Base-by-base conservation (phyloP, 2,329 filamentous ascomycete species). In the Tolypocladium tundrense region DNA sequence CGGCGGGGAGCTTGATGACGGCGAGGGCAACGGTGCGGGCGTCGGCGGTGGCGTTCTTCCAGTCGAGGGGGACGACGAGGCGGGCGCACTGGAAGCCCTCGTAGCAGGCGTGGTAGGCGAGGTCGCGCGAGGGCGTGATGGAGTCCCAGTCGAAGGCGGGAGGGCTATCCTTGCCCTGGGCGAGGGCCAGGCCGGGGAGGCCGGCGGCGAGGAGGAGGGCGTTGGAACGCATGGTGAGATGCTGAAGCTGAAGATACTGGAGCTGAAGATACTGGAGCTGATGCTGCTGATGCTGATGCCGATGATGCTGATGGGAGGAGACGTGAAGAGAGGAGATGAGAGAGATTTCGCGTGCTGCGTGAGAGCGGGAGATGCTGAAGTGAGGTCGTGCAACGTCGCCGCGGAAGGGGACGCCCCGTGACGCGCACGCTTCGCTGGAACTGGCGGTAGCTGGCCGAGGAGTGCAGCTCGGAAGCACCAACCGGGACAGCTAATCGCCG, bases 11-110 rank as follows among this genome's bases (percentile, higher is more conserved):
- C 58, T 72, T 73, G 53, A 73, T 65, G 59, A 79, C 68, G 58
- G 77, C 76, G 40, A 80, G 65, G 8, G 70, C 68, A 19, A 73
- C 69, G 0, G 65, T 69, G 54, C 67, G 62, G 4, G 61, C 61
- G 43, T 69, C 67, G n/a, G 62, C 67, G 16, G 61, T 41, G 14
- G 60, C 51, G 59, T 72, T 63, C 5, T 64, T 66, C 73, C 74
- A 79, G 66, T 79, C 71, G 37, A 79, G 69, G 0, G 76, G 76
- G 6, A 79, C 70, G 1, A 65, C 51, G 24, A 79, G 73, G 8
- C 73, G 70, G 2, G 77, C 75, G 59, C 77, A 79, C 42, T 69
- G 66, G 58, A 68, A 69, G 1, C 57, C 64, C 8, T 63, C 62
- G 66, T 76, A 77, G 67, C 77, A 79, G 4, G 64, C 61, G 41